Evolutionary conservation across 2,329 filamentous ascomycete species (phyloP).

Genomic region (Hirsutella minnesotensis): DNA sequence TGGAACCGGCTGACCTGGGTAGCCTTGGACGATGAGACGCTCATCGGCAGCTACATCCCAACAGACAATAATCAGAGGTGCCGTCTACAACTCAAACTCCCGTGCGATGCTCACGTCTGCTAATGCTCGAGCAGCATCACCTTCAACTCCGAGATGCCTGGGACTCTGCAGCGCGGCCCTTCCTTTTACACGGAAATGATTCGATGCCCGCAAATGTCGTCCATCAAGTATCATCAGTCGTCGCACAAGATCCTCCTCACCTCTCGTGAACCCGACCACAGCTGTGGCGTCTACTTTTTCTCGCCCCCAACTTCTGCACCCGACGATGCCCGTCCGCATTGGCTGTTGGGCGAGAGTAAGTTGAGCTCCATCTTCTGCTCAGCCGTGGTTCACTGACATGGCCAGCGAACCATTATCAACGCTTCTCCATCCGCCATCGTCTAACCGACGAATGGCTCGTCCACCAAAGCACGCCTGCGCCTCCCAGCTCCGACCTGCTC

Average conservation of each 20-base stretch:
- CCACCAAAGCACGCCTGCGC: slow-evolving; percentile 29
- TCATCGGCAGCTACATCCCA: slow-evolving; percentile 29
- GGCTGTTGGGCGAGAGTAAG: slow-evolving; percentile 26
- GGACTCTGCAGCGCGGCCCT: not conserved
- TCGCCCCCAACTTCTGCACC: slow-evolving; percentile 18
- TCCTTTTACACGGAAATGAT: slow-evolving; percentile 22
- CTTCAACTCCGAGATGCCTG: slow-evolving; percentile 4
- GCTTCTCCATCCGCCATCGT: slow-evolving; percentile 16
- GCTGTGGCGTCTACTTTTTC: slow-evolving; percentile 24
- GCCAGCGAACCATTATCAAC: slow-evolving; percentile 20
- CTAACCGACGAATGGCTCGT: slow-evolving; percentile 19
- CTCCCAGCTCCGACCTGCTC: slow-evolving; percentile 23
- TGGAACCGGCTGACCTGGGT: not conserved
- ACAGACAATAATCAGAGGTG: slow-evolving; percentile 28
- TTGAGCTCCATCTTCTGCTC: not conserved
- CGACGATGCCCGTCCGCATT: slow-evolving; percentile 18
- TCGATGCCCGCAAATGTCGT: slow-evolving; percentile 28
- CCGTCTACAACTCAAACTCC: slow-evolving; percentile 13
- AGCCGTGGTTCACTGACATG: not conserved
- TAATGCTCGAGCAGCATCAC: slow-evolving; percentile 3
- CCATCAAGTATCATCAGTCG: slow-evolving; percentile 33
- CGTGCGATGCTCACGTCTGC: not conserved
- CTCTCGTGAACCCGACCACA: slow-evolving; percentile 20
- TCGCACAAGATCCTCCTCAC: slow-evolving; percentile 31
- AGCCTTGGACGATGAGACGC: slow-evolving; percentile 21